Percentiles rank a stretch among this genome's conserved stretches.
phyloP scores from a whole-genome alignment of 805 yeast genomes.

The Nakazawaea anatomiae region DNA sequence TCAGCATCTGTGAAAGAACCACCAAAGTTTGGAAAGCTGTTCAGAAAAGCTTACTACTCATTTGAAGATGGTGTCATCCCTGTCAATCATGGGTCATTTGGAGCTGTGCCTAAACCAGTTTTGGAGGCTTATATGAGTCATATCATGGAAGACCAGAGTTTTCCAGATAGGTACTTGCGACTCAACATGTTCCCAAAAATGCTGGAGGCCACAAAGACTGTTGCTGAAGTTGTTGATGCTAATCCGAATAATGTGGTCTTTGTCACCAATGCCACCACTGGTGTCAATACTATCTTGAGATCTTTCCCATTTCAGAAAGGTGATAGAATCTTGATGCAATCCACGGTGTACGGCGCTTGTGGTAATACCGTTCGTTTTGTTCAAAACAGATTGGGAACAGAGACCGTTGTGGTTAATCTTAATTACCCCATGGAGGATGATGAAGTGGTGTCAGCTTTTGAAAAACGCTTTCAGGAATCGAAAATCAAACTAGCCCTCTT shows the following conservation, averaged over 20 bases:
- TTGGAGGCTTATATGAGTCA: conserved; percentile 28
- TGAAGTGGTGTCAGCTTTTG: conserved; percentile 30
- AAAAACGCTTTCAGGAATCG: conserved; percentile 15
- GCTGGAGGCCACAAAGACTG: conserved; percentile 26
- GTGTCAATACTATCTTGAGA: conserved; percentile 50
- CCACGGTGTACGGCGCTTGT: conserved; percentile 51
- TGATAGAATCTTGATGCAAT: conserved; percentile 44
- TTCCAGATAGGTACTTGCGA: conserved; percentile 43
- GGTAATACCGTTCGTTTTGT: conserved; percentile 42
- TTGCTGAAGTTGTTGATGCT: conserved; percentile 41
- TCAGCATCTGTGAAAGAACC: background rate
- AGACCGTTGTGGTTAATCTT: conserved; percentile 30
- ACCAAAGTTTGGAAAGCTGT: conserved; percentile 40
- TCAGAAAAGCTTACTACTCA: conserved; percentile 42
- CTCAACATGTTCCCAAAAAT: conserved; percentile 23
- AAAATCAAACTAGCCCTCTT: conserved; percentile 39
- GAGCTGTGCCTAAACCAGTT: conserved; percentile 47
- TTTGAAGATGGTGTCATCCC: conserved; percentile 33
- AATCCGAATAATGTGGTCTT: conserved; percentile 44
- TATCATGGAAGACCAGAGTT: conserved; percentile 23
- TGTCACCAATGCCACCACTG: conserved; percentile 55
- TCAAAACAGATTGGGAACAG: conserved; percentile 25
- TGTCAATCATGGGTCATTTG: conserved; percentile 64
- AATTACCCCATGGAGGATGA: conserved; percentile 39
- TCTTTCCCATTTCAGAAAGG: conserved; percentile 44